Evolutionary conservation across 805 yeast species (phyloP), one percentile per base, ranked within the genome.

Genomic region (Wickerhamomyces canadensis): DNA sequence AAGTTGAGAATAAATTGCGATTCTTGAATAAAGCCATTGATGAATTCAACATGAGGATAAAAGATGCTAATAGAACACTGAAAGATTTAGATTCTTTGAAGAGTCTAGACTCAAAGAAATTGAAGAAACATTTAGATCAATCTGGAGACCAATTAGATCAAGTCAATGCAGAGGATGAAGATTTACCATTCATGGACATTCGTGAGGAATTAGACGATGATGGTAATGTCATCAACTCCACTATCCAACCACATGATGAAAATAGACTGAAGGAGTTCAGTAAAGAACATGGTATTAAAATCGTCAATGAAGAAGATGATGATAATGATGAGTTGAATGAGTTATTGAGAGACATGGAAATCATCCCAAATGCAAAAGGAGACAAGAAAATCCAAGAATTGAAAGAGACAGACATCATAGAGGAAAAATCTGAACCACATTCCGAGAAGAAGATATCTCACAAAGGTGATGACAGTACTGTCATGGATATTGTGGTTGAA

Each of bases 201-300:
- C 68, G 79, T 36, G 97, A 88, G 53, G 84, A 79, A 36, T 58
- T 89, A 27, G 96, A 88, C 57, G 96, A 85, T 1, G 79, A 84
- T n/a, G 96, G 78, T 0, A 77, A 84, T 42, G 69, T 88, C 2
- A 54, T 83, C 1, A 57, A 43, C 12, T 54, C 76, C n/a, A 47
- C 62, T 4, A 63, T 76, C 3, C 62, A 61, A 22, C 74, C 74
- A 0, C 62, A 67, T 18, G 49, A 54, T 26, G 49, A 47, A 18
- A 49, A 49, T 38, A 44, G 41, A 21, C 31, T 58, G 14, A 39
- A 47, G 17, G 48, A 42, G 8, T 45, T 61, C 19, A 51, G 57
- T 8, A 44, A 50, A 19, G 15, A 36, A 4, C 40, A 41, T 34
- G 48, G 32, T 10, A 23, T 36, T 4, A 32, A 27, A 18, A 17